A percentile compares a stretch with the other conserved stretches of the same genome.
Conservation (phyloP, 1,284 basidiomycete genomes). For the Pterulicium gracile region DNA sequence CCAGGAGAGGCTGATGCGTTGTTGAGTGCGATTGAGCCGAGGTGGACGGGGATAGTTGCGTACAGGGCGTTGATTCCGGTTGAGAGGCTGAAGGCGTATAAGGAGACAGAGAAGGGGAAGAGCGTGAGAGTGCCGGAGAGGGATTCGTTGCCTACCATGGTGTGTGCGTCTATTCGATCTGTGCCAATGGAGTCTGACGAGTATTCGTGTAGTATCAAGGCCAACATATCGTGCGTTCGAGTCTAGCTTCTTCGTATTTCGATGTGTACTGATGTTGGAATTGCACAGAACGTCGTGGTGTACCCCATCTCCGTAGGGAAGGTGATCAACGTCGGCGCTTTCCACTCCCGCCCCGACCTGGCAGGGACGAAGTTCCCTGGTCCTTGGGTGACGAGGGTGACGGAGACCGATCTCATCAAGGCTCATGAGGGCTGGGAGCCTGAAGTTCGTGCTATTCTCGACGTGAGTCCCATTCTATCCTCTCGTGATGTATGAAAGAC, state of each 20-base stretch:
- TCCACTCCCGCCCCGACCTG: slow-evolving; percentile 15
- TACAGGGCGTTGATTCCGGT: slow-evolving; percentile 25
- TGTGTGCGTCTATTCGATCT: slow-evolving; percentile 9
- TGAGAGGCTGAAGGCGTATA: slow-evolving; percentile 16
- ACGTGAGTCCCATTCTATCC: slow-evolving; percentile 8
- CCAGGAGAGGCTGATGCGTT: slow-evolving; percentile 21
- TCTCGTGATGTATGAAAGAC: background rate
- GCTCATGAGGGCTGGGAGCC: slow-evolving; percentile 16
- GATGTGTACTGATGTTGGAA: background rate
- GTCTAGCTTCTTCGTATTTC: background rate
- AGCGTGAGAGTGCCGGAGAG: slow-evolving; percentile 14
- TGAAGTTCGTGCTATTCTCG: slow-evolving; percentile 16
- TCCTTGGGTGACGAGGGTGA: slow-evolving; percentile 15
- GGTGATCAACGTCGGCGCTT: slow-evolving; percentile 19
- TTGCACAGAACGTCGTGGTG: slow-evolving; percentile 16
- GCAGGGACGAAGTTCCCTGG: slow-evolving; percentile 15
- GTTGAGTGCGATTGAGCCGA: slow-evolving; percentile 21
- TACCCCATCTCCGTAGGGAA: slow-evolving; percentile 19
- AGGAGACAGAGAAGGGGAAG: slow-evolving; percentile 13
- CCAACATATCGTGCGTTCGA: slow-evolving; percentile 13
- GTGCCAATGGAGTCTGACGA: slow-evolving; percentile 11
- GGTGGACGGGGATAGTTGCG: slow-evolving; percentile 27
- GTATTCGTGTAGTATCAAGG: slow-evolving; percentile 17
- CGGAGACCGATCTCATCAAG: slow-evolving; percentile 14
- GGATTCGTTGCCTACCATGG: slow-evolving; percentile 17